Evolutionary conservation across 306 rosid species (phyloP).

Genomic region (Cyamopsis tetragonoloba): DNA sequence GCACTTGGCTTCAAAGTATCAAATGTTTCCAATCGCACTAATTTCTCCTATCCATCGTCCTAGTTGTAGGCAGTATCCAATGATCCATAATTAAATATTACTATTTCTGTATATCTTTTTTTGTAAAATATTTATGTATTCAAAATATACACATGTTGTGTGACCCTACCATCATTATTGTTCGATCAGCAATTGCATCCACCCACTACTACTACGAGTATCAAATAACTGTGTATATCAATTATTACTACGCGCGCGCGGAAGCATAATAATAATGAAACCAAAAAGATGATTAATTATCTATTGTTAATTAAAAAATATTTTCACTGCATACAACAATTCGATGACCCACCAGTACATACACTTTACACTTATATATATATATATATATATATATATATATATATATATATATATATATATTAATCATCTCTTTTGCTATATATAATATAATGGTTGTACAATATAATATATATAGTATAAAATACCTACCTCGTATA

Average conservation of each 20-base stretch:
- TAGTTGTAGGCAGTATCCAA: constrained; percentile 1
- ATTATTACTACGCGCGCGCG: no score
- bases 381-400: no score
- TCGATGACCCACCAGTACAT: constrained; percentile 25
- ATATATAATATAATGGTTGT: no score
- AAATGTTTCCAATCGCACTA: constrained; percentile 27
- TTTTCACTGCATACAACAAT: background rate
- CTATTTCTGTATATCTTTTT: no score
- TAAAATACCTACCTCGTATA: no score
- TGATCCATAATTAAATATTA: background rate
- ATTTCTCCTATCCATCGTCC: background rate
- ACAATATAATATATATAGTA: no score
- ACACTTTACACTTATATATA: no score
- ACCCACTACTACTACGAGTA: constrained; percentile 13
- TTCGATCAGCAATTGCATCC: constrained; percentile 14
- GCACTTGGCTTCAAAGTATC: constrained; percentile 32
- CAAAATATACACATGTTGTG: constrained; percentile 19
- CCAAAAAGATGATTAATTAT: constrained; percentile 4
- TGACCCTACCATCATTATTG: constrained; percentile 37
- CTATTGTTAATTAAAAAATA: background rate
- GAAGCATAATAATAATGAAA: constrained; percentile 17
- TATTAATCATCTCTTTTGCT: no score
- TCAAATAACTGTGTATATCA: no score
- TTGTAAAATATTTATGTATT: no score
- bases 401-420: no score